Percentiles rank a stretch among this genome's conserved stretches.
phyloP scores from a whole-genome alignment of 2,329 filamentous ascomycete species.

The Colletotrichum phormii region DNA sequence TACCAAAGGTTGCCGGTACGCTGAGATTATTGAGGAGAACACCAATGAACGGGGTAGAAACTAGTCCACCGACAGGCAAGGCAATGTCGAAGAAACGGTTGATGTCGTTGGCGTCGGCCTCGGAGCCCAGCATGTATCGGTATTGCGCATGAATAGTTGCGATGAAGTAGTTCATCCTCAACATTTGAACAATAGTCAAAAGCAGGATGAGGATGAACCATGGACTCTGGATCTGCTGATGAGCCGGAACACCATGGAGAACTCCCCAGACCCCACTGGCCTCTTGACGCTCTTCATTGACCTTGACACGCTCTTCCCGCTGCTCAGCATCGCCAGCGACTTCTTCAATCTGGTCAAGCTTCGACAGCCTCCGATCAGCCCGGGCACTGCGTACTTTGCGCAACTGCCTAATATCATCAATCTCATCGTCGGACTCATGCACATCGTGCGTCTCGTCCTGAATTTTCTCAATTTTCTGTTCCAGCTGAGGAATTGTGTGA shows the following conservation, averaged over 20 bases:
- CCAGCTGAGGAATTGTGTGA: conserved; percentile 51
- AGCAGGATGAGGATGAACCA: conserved; percentile 80
- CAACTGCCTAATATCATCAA: conserved; percentile 58
- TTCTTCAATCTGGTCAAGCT: conserved; percentile 71
- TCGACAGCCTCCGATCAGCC: conserved; percentile 63
- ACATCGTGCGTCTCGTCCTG: conserved; percentile 52
- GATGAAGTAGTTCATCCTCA: conserved; percentile 78
- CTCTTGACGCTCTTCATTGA: conserved; percentile 69
- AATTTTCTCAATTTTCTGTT: conserved; percentile 52
- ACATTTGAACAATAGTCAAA: conserved; percentile 70
- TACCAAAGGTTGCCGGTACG: conserved; percentile 68
- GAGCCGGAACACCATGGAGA: conserved; percentile 73
- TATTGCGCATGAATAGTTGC: conserved; percentile 79
- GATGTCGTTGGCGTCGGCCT: conserved; percentile 48
- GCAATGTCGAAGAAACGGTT: conserved; percentile 57
- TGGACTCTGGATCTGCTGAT: conserved; percentile 72
- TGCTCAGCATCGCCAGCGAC: conserved; percentile 69
- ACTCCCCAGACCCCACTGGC: conserved; percentile 78
- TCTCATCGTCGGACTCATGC: conserved; percentile 66
- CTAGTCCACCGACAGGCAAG: conserved; percentile 76
- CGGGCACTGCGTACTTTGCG: conserved; percentile 55
- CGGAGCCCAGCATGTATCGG: conserved; percentile 71
- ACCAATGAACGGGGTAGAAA: conserved; percentile 79
- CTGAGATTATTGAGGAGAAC: conserved; percentile 74
- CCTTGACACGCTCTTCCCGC: conserved; percentile 64